phyloP scores from a whole-genome alignment of 2,329 filamentous ascomycete genomes.

The Claviceps cyperi region DNA sequence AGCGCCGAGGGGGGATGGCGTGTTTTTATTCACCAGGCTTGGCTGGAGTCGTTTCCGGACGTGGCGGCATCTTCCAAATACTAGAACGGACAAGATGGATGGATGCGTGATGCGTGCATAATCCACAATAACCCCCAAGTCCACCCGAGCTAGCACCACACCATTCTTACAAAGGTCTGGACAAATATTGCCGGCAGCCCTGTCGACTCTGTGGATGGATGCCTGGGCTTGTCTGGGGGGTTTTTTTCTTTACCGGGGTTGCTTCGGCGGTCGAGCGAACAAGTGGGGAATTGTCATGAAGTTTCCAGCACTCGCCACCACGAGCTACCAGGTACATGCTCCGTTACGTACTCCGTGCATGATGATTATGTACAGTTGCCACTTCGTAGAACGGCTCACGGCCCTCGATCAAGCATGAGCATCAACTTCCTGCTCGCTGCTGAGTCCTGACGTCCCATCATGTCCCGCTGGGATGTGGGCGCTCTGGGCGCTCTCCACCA shows the following conservation, averaged over 20 bases:
- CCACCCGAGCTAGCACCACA: not conserved
- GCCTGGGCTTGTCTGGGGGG: constrained; percentile 4
- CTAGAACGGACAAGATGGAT: not conserved
- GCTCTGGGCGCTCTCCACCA: not conserved
- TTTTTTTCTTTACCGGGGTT: constrained; percentile 4
- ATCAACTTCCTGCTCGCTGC: not conserved
- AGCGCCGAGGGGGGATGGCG: constrained; percentile 8
- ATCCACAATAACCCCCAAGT: constrained; percentile 1
- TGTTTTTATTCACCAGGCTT: constrained; percentile 8
- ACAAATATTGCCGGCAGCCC: not conserved
- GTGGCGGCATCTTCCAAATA: not conserved
- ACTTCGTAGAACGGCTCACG: too few species aligned
- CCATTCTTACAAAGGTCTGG: not conserved
- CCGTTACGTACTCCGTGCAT: too few species aligned
- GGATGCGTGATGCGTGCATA: not conserved
- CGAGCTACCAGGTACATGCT: too few species aligned
- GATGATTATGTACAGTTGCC: too few species aligned
- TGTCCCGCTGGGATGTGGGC: not conserved
- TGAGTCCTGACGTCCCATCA: not conserved
- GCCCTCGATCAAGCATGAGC: too few species aligned
- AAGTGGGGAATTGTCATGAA: constrained; percentile 8
- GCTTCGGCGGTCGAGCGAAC: constrained; percentile 8
- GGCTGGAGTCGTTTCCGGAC: constrained; percentile 4
- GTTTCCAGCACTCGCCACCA: not conserved
- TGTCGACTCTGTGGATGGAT: not conserved